Evolutionary conservation across 192 early-diverging fungal species (phyloP), one percentile per base, ranked within the genome.

Genomic region (Lobosporangium transversale): DNA sequence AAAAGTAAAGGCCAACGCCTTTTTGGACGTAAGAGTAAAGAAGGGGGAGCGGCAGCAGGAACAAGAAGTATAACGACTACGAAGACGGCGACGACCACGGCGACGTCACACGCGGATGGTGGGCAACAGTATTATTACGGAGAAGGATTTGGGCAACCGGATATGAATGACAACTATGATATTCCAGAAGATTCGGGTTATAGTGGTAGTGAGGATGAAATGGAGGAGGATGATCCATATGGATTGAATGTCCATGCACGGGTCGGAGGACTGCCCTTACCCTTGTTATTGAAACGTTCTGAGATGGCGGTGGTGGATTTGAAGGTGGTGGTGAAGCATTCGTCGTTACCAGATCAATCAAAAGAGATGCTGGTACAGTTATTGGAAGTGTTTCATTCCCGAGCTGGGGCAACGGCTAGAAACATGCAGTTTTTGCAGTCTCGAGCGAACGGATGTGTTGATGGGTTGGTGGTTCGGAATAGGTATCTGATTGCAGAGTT

Each of bases 381-480:
- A 44, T 47, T 87, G 18, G 49, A 59, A 4, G 60, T 67, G 20
- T 87, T 84, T 60, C 51, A 82, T 43, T 37, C 58, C 6, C 70
- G 68, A 18, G 80, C 86, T 14, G 67, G 75, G 33, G 44, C 23
- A 0, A 70, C 81, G 32, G 71, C 80, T n/a, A 54, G 84, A 36
- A 60, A 84, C 31, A 42, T 86, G n/a, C 83, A 84, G 52, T 66
- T 69, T 6, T 37, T 87, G 43, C 81, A 87, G 40, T 68, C 83
- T 12, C 69, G 80, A 23, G 80, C 84, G 6, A 82, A 80, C 40
- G 81, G 78, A 10, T 81, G 81, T 2, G 58, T 87, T 30, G 86
- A 87, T 63, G 83, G 83, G n/a, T 24, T 87, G 10, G 82, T 82
- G 26, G 83, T 84, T 11, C 73, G 83, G 65, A 85, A 87, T 31